Base-by-base conservation (phyloP, 352 stramenopile genomes). In the Nothophytophthora sp. region DNA sequence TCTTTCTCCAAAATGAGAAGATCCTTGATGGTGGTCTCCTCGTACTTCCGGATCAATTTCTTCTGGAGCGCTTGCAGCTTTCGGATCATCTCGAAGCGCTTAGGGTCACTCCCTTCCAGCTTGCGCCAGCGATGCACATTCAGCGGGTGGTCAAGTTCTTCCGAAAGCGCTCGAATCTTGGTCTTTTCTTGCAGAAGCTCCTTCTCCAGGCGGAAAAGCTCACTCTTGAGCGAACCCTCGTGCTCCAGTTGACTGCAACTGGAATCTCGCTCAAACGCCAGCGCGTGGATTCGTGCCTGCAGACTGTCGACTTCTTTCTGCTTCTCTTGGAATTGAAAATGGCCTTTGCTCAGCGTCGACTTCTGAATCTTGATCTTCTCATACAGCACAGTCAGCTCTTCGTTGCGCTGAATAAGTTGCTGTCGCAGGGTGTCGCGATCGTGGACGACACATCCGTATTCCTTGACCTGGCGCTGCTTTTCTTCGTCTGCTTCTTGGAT, bases 291-390 rank as follows among this genome's bases (percentile, higher is more conserved):
- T 22, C 82, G 64, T 30, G 57, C 65, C 33, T 88, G 65, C 12
- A 96, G 48, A 9, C 73, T 55, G 3, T 43, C 33, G 11, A 91
- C 65, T 29, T 91, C 81, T 11, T 77, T 63, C 10, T 76, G 59
- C 34, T 84, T 78, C 22, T 92, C 83, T 22, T 90, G 63, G 55
- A 79, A 97, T 50, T 89, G 70, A 5, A 69, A 42, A 37, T 95
- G 77, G 5, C 88, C 90, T 37, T 95, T 94, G 32, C 63, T 58
- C 15, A 97, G 59, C 10, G 72, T 89, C n/a, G 84, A 92, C 47
- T 90, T 81, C 36, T 97, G 87, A 16, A 97, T 86, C 47, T 97
- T 95, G 38, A 97, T 94, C 45, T 97, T 96, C 48, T 96, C 88
- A 55, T 98, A 97, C 12, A 98, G 49, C 28, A 79, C 62, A 13